phyloP scores from a whole-genome alignment of 192 early-diverging fungal species.

The Rhizoclosmatium sp. region DNA sequence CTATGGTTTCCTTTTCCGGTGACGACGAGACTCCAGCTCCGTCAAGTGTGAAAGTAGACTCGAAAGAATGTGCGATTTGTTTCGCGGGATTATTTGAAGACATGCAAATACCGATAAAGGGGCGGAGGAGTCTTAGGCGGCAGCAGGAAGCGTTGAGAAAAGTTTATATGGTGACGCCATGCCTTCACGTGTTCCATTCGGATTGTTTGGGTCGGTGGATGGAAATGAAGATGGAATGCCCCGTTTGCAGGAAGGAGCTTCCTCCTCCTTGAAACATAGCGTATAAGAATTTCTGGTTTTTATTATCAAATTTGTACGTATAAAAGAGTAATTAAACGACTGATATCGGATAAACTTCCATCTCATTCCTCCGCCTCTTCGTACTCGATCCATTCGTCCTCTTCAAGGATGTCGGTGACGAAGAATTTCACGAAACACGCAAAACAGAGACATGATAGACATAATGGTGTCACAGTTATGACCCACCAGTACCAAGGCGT shows the following conservation, averaged over 20 bases:
- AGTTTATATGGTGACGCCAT: constrained; percentile 81
- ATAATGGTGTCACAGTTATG: not conserved
- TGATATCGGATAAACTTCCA: too few relatives aligned
- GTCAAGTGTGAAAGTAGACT: not conserved
- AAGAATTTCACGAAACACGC: not conserved
- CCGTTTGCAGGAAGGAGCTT: constrained; percentile 31
- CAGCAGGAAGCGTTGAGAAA: not conserved
- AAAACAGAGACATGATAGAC: constrained; percentile 1
- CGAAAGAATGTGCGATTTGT: constrained; percentile 34
- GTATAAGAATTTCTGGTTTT: too few relatives aligned
- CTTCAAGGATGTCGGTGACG: not conserved
- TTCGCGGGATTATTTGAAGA: not conserved
- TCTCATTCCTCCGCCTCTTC: not conserved
- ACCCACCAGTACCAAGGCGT: not conserved
- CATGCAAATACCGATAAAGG: not conserved
- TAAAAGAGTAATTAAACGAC: too few relatives aligned
- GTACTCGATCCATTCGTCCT: constrained; percentile 13
- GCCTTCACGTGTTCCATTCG: constrained; percentile 80
- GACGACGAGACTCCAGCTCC: not conserved
- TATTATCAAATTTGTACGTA: too few relatives aligned
- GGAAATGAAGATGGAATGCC: constrained; percentile 76
- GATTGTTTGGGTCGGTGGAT: constrained; percentile 82
- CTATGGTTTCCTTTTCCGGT: not conserved
- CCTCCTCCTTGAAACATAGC: constrained; percentile 16
- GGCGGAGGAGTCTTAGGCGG: not conserved